These are phyloP conservation scores for Lipomyces orientalis DNA, from an alignment of 805 yeast species.

Conservation along the genomic window DNA sequence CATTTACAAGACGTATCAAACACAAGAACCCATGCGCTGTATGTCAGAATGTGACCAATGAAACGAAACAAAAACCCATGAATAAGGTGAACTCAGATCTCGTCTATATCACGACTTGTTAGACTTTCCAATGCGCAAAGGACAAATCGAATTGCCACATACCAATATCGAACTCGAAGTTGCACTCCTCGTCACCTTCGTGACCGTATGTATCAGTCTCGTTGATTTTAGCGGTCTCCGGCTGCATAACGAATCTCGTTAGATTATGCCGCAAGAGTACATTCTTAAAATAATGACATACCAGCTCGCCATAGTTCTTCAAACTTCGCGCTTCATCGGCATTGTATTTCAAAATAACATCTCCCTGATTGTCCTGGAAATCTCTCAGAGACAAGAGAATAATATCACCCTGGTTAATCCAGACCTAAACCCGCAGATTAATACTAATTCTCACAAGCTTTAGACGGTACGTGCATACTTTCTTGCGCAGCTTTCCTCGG, in stretches of 20 bases:
- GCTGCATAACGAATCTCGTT: constrained; percentile 47
- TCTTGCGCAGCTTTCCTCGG: constrained; percentile 98
- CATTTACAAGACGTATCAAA: neutral
- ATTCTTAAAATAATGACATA: neutral
- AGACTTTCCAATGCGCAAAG: neutral
- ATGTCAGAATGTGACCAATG: constrained; percentile 2
- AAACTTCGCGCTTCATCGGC: constrained; percentile 98
- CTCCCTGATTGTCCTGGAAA: constrained; percentile 98
- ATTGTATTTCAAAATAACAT: constrained; percentile 94
- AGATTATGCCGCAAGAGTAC: neutral
- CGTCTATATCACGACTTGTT: constrained; percentile 52
- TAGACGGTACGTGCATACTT: constrained; percentile 55
- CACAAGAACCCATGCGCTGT: constrained; percentile 7
- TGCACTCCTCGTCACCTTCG: constrained; percentile 96
- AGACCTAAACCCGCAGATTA: constrained; percentile 44
- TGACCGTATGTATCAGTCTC: constrained; percentile 97
- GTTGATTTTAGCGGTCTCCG: constrained; percentile 95
- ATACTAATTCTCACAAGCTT: neutral
- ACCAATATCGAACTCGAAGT: constrained; percentile 92
- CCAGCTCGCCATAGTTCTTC: constrained; percentile 90
- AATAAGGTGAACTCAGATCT: constrained; percentile 59
- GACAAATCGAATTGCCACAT: neutral
- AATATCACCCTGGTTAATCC: constrained; percentile 99
- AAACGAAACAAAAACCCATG: neutral
- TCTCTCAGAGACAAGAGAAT: constrained; percentile 95